Evolutionary conservation across 495 filamentous ascomycete species (phyloP).

Genomic region (Bombardia bombarda): DNA sequence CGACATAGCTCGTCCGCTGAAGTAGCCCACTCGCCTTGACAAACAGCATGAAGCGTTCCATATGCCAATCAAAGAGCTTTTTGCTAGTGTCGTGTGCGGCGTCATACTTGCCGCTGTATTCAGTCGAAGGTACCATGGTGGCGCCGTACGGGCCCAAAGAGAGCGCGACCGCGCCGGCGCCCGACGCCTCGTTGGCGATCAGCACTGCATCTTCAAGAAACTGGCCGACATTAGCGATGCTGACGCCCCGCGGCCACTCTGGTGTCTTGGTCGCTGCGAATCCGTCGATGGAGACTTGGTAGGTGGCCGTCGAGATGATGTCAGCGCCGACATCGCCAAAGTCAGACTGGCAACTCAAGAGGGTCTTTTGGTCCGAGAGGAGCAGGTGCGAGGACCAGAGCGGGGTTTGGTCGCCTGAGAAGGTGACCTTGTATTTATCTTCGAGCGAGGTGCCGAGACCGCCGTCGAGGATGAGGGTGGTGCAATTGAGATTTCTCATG

Average conservation of each 20-base stretch:
- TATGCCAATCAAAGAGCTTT: slow-evolving; percentile 46
- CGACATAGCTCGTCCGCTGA: slow-evolving; percentile 43
- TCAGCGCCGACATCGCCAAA: slow-evolving; percentile 49
- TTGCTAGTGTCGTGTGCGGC: slow-evolving; percentile 31
- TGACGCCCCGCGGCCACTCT: slow-evolving; percentile 9
- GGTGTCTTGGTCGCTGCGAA: slow-evolving; percentile 34
- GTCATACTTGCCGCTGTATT: slow-evolving; percentile 57
- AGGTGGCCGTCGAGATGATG: slow-evolving; percentile 56
- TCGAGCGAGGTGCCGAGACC: slow-evolving; percentile 60
- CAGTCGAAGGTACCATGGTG: slow-evolving; percentile 52
- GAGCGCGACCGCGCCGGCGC: slow-evolving; percentile 32
- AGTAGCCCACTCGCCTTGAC: slow-evolving; percentile 7
- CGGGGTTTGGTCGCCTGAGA: slow-evolving; percentile 35
- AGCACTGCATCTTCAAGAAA: slow-evolving; percentile 27
- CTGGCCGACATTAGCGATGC: slow-evolving; percentile 15
- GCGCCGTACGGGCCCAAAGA: slow-evolving; percentile 59
- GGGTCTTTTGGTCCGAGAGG: slow-evolving; percentile 38
- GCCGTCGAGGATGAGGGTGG: slow-evolving; percentile 53
- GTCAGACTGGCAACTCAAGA: slow-evolving; percentile 43
- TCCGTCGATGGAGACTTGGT: slow-evolving; percentile 50
- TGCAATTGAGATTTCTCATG: no score
- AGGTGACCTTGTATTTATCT: slow-evolving; percentile 40
- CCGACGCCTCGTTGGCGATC: slow-evolving; percentile 27
- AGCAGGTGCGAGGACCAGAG: slow-evolving; percentile 62
- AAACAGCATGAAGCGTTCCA: slow-evolving; percentile 44